Conservation (phyloP, 352 stramenopile genomes). For the Peronospora farinosa region DNA sequence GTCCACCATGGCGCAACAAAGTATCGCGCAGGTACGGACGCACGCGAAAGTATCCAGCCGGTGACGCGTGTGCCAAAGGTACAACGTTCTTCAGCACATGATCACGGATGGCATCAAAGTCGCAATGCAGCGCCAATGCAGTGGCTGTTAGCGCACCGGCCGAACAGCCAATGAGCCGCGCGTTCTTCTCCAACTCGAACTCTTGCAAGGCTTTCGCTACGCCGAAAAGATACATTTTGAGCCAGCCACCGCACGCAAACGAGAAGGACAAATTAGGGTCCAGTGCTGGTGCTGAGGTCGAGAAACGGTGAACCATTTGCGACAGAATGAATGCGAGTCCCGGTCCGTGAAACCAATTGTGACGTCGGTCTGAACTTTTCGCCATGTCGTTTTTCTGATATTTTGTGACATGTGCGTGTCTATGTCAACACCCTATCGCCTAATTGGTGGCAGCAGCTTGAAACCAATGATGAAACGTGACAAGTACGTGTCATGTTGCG, state of each 20-base stretch:
- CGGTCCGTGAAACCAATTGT: slow-evolving; percentile 15
- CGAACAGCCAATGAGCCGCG: slow-evolving; percentile 69
- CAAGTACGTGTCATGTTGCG: too few species aligned
- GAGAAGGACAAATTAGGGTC: slow-evolving; percentile 54
- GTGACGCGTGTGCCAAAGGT: slow-evolving; percentile 42
- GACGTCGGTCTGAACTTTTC: background rate
- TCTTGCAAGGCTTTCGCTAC: slow-evolving; percentile 85
- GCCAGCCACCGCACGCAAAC: slow-evolving; percentile 82
- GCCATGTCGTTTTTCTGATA: slow-evolving; percentile 7
- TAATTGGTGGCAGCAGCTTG: slow-evolving; percentile 6
- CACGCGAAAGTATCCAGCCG: slow-evolving; percentile 57
- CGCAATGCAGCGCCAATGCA: slow-evolving; percentile 55
- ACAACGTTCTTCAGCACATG: slow-evolving; percentile 54
- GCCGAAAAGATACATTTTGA: slow-evolving; percentile 87
- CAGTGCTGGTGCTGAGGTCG: background rate
- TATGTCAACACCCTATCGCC: slow-evolving; percentile 3
- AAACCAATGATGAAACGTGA: too few species aligned
- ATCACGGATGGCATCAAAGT: slow-evolving; percentile 69
- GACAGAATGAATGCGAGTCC: too few species aligned
- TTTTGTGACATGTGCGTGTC: slow-evolving; percentile 3
- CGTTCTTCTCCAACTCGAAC: slow-evolving; percentile 49
- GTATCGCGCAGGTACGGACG: slow-evolving; percentile 58
- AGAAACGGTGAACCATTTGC: background rate
- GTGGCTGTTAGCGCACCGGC: slow-evolving; percentile 69
- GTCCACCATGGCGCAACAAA: slow-evolving; percentile 26